phyloP scores from a whole-genome alignment of 371 early-diverging fungal species.

The Apophysomyces elegans region DNA sequence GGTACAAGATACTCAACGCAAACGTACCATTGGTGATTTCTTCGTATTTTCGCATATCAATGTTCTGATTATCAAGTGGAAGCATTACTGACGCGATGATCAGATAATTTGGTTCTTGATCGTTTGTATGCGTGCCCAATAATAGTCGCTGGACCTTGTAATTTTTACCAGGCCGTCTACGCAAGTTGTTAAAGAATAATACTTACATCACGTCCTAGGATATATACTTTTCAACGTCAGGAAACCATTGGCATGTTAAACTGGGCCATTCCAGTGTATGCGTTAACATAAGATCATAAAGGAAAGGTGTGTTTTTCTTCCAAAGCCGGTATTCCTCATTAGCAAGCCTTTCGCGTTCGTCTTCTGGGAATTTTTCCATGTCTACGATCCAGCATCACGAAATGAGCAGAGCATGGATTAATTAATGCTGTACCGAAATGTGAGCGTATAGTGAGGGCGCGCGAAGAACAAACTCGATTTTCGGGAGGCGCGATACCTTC shows the following conservation, averaged over 20 bases:
- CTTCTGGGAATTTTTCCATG: not conserved
- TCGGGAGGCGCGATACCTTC: no score
- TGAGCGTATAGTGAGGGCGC: not conserved
- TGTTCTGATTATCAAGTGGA: constrained; percentile 71
- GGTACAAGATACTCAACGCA: not conserved
- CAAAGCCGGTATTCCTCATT: constrained; percentile 84
- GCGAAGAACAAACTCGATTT: not conserved
- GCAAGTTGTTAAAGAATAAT: not conserved
- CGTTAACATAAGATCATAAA: constrained; percentile 97
- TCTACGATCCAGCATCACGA: constrained; percentile 9
- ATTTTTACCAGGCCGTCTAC: constrained; percentile 20
- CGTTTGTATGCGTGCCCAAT: constrained; percentile 97
- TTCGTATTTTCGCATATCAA: constrained; percentile 68
- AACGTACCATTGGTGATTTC: constrained; percentile 69
- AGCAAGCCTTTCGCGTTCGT: constrained; percentile 5
- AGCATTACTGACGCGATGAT: constrained; percentile 90
- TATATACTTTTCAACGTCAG: constrained; percentile 82
- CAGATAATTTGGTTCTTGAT: constrained; percentile 92
- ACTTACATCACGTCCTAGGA: not conserved
- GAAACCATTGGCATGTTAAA: constrained; percentile 98
- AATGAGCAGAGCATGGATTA: not conserved
- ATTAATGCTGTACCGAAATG: not conserved
- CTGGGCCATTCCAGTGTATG: constrained; percentile 99
- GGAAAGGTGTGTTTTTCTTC: constrained; percentile 99
- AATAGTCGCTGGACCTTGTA: constrained; percentile 71